Evolutionary conservation across 306 rosid species (phyloP), one percentile per base, ranked within the genome.

Genomic region (Lotus japonicus): DNA sequence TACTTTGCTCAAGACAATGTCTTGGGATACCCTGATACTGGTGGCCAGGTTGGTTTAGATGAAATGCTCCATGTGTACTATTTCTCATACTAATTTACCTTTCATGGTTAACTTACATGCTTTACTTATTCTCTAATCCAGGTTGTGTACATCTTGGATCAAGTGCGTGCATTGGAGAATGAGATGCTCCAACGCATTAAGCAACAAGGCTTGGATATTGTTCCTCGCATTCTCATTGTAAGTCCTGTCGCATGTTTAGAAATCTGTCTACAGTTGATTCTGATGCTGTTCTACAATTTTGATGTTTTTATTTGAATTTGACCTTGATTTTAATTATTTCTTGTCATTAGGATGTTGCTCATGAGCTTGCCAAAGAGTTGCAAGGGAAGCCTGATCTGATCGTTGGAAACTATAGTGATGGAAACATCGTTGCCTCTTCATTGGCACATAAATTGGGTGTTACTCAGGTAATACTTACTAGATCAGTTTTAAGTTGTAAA

Each of bases 71-170:
- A 31, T 9, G 15, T 70, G 13, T 59, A 10, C 1, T 18, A n/a
- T 60, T 60, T 16, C 11, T 38, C 15, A 9, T 16, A 8, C 21
- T 11, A 12, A 15, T 26, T 35, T 59, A 1, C 5, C 13, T 6
- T 3, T 63, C 51, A 8, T 4, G 36, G 68, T 57, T 41, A 2
- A 31, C 38, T 46, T 12, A 26, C 17, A 14, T 35, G 13, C 21
- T 41, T 13, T n/a, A 58, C 39, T 62, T 66, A 46, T 53, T 70
- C 5, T 14, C 33, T 9, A 13, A 19, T 77, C 17, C 38, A 89
- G 89, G 89, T 91, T 81, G 97, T 91, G n/a, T 91, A 91, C 86
- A 91, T 91, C 85, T 87, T 91, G 94, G 96, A 91, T 76, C 97
- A 91, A 91, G 97, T 91, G 66, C 96, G 97, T 15, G 97, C 97